Conservation (phyloP, 2,329 filamentous ascomycete species). For the Alternaria incomplexa region DNA sequence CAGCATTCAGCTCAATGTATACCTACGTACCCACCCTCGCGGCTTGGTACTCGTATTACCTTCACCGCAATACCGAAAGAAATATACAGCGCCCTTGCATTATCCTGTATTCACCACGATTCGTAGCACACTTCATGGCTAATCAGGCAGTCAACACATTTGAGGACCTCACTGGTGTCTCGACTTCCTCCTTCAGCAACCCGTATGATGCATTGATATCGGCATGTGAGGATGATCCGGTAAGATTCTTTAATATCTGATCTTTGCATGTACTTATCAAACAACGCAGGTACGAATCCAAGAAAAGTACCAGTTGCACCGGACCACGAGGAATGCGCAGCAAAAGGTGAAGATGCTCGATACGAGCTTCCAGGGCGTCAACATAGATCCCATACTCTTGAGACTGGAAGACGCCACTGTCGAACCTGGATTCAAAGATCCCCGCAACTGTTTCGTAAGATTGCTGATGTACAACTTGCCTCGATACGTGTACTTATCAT, state of each 20-base stretch:
- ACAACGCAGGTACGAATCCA: slow-evolving; percentile 68
- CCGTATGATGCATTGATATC: slow-evolving; percentile 78
- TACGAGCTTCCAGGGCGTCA: slow-evolving; percentile 70
- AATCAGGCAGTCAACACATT: slow-evolving; percentile 30
- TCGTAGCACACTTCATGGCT: slow-evolving; percentile 18
- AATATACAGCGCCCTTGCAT: not conserved
- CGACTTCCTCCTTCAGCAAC: slow-evolving; percentile 61
- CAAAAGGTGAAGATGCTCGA: slow-evolving; percentile 77
- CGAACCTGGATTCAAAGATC: slow-evolving; percentile 74
- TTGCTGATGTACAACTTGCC: not conserved
- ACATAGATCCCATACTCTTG: slow-evolving; percentile 76
- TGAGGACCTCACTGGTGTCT: slow-evolving; percentile 50
- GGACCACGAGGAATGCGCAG: slow-evolving; percentile 74
- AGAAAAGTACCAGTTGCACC: slow-evolving; percentile 74
- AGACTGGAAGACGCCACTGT: slow-evolving; percentile 69
- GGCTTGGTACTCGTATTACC: not conserved
- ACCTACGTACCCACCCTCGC: not conserved
- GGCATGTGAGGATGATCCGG: slow-evolving; percentile 69
- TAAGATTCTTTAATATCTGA: slow-evolving; percentile 51
- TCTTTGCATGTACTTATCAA: not conserved
- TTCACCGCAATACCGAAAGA: not conserved
- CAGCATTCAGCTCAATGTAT: not conserved
- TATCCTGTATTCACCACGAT: not conserved
- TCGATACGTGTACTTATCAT: not conserved
- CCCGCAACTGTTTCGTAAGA: slow-evolving; percentile 73